Percentiles rank a stretch among this genome's conserved stretches.
Evolutionary conservation across 306 rosid genomes (phyloP).

Genomic region (Carpinus fangiana): DNA sequence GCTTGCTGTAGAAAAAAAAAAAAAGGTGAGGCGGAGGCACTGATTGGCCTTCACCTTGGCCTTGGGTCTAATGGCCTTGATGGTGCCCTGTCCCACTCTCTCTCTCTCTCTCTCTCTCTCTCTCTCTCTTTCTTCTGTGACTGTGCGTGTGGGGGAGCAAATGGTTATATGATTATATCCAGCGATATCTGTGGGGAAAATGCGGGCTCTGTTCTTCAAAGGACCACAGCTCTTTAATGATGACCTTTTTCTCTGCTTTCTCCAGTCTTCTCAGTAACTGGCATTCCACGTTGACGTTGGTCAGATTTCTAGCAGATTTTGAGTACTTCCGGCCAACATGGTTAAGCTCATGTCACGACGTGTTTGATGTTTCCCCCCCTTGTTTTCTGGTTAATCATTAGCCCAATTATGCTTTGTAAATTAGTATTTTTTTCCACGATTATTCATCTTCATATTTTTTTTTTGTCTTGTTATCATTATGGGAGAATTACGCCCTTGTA

Average conservation of each 20-base stretch:
- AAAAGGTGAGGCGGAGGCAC: conserved; percentile 46
- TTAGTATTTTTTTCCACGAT: background rate
- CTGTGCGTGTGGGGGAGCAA: background rate
- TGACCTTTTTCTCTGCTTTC: background rate
- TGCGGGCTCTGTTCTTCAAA: conserved; percentile 14
- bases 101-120: background rate
- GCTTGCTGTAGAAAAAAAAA: conserved; percentile 32
- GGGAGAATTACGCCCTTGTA: too few relatives aligned
- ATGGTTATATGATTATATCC: background rate
- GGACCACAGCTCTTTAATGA: conserved; percentile 4
- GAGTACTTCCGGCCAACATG: background rate
- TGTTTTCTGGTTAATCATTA: conserved; percentile 1
- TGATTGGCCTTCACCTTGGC: conserved; percentile 16
- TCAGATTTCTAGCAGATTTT: background rate
- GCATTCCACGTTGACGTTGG: background rate
- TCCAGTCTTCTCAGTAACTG: background rate
- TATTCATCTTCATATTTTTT: background rate
- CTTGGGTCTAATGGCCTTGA: conserved; percentile 17
- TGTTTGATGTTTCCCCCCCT: background rate
- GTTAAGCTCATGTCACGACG: background rate
- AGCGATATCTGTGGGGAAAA: background rate
- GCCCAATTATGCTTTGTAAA: background rate
- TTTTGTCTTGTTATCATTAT: background rate
- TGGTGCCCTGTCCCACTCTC: conserved; percentile 12
- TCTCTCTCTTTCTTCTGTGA: background rate